Base-by-base conservation (phyloP, 2,329 filamentous ascomycete genomes). In the Blastomyces parvus region DNA sequence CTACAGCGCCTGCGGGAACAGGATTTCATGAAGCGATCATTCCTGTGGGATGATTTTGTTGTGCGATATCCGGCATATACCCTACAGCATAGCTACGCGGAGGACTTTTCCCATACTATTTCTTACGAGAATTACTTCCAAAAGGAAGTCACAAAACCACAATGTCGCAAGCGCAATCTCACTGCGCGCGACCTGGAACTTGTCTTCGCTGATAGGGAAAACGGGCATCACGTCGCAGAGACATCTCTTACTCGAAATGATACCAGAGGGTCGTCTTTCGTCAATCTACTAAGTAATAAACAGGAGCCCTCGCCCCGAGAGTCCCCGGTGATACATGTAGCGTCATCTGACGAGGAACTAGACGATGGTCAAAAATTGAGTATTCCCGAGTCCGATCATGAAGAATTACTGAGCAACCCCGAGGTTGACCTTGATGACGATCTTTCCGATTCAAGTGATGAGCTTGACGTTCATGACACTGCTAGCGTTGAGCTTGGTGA, bases 41-140 rank as follows among this genome's bases (percentile, higher is more conserved):
- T 72, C 30, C 62, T 80, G 17, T 79, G 78, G 75, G 79, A 81
- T 67, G 79, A 80, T 65, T 80, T 78, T 63, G 68, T 80, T 60
- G 78, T 70, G 19, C 71, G 74, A 33, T 81, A 79, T 64, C 71
- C 68, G 3, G 60, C 62, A n/a, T 74, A 80, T 59, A 27, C 48
- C 17, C n/a, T 59, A n/a, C 58, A 22, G 14, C 9, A 46, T 48
- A 0, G 25, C 25, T 7, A 59, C 19, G 4, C 17, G 19, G 25
- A 27, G 25, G 17, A 48, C 0, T 42, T 22, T 19, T 42, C 55
- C 22, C n/a, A 14, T 27, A 40, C n/a, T 48, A 42, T 14, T 59
- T 48, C 64, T 8, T 81, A 80, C 61, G 73, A 76, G 62, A 67
- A 71, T 0, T 80, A 74, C 59, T 80, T 80, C 62, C 50, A 67